phyloP scores from a whole-genome alignment of 23 red algal species.

The Gracilariopsis chorda region DNA sequence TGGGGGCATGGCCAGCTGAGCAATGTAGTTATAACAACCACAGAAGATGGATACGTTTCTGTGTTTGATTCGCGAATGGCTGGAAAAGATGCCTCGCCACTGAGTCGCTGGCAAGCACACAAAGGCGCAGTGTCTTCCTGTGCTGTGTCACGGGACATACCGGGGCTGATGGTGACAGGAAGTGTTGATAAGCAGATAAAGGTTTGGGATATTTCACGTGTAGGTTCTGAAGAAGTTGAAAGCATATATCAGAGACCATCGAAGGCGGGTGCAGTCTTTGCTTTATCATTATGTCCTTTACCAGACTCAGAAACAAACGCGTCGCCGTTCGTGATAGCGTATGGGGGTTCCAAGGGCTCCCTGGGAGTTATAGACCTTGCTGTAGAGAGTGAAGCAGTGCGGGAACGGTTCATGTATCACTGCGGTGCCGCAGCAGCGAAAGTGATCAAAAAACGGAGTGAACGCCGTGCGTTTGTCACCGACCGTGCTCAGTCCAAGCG shows the following conservation, averaged over 20 bases:
- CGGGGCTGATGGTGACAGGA: conserved; percentile 82
- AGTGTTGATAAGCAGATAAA: conserved; percentile 83
- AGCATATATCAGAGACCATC: conserved; percentile 22
- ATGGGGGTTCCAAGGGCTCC: conserved; percentile 69
- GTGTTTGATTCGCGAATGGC: conserved; percentile 68
- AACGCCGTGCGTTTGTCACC: not conserved
- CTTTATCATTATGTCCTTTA: conserved; percentile 40
- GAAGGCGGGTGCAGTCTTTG: conserved; percentile 29
- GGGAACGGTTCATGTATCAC: conserved; percentile 48
- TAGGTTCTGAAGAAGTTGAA: conserved; percentile 1
- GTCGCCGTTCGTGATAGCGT: conserved; percentile 72
- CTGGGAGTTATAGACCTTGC: conserved; percentile 73
- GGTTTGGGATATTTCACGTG: conserved; percentile 56
- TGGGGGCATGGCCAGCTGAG: conserved; percentile 41
- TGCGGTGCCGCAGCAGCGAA: not conserved
- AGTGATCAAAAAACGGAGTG: not conserved
- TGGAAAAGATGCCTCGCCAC: not conserved
- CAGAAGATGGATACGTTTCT: conserved; percentile 75
- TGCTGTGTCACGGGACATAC: conserved; percentile 39
- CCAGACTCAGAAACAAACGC: conserved; percentile 1
- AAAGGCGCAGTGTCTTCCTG: conserved; percentile 50
- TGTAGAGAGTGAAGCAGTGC: conserved; percentile 61
- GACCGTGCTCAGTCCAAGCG: not conserved
- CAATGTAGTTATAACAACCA: conserved; percentile 37
- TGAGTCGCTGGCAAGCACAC: conserved; percentile 58